phyloP scores from a whole-genome alignment of 331 rosid genomes.

The Arachis monticola region DNA sequence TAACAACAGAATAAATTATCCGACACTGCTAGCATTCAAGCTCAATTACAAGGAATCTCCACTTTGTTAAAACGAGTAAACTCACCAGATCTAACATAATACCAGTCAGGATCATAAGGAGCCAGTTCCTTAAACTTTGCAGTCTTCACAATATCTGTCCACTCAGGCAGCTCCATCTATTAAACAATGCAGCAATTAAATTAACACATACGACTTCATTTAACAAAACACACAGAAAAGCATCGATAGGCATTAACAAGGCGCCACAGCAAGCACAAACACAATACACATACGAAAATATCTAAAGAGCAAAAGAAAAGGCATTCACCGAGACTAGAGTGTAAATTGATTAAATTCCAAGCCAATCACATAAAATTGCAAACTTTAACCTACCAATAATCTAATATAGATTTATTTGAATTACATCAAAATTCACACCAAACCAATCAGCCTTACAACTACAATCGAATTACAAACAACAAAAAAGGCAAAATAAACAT shows the following conservation, averaged over 20 bases:
- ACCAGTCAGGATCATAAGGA: conserved; percentile 90
- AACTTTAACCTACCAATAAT: neutral
- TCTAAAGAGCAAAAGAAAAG: neutral
- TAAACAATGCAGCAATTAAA: neutral
- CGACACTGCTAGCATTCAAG: neutral
- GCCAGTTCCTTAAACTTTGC: conserved; percentile 78
- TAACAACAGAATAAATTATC: neutral
- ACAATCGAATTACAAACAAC: neutral
- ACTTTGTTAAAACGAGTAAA: neutral
- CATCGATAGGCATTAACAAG: neutral
- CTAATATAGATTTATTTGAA: neutral
- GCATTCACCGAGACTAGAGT: neutral
- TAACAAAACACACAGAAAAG: neutral
- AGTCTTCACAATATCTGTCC: conserved; percentile 86
- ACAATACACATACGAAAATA: neutral
- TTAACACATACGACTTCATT: neutral
- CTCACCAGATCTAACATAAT: conserved; percentile 77
- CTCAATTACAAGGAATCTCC: neutral
- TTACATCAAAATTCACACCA: neutral
- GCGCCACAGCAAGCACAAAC: neutral
- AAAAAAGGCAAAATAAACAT: neutral
- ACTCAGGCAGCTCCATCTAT: conserved; percentile 82
- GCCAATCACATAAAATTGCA: neutral
- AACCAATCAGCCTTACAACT: neutral
- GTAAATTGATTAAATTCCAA: neutral